These are phyloP conservation scores for Chlamydomonas sphaeroides DNA, from an alignment of 139 green algal species.

Conservation along the genomic window DNA sequence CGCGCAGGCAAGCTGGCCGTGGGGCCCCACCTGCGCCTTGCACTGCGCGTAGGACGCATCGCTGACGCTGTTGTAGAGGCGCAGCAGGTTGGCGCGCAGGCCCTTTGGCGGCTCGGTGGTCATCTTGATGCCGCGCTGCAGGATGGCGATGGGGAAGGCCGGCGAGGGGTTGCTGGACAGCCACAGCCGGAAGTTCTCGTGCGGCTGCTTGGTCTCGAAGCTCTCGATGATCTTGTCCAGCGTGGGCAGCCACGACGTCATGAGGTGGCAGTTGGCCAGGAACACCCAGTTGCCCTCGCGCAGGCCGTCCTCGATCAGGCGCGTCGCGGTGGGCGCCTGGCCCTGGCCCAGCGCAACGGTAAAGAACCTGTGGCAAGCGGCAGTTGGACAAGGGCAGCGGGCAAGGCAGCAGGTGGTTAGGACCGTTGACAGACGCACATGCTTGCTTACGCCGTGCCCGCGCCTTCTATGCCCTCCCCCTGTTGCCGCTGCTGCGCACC, in stretches of 20 bases:
- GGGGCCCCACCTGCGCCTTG: constrained; percentile 42
- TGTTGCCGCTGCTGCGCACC: too few species aligned
- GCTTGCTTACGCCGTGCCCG: too few species aligned
- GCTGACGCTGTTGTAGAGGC: constrained; percentile 80
- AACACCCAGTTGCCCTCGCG: constrained; percentile 87
- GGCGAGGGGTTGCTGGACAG: constrained; percentile 78
- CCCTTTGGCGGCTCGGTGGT: constrained; percentile 92
- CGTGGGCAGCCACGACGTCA: constrained; percentile 86
- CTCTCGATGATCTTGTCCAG: constrained; percentile 88
- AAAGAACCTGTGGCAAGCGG: constrained; percentile 66
- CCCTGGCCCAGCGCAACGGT: constrained; percentile 83
- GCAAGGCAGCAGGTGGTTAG: not conserved
- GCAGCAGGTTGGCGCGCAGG: constrained; percentile 85
- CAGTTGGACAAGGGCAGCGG: not conserved
- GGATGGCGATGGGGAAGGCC: constrained; percentile 85
- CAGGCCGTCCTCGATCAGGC: constrained; percentile 81
- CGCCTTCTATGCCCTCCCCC: too few species aligned
- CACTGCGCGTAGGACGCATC: constrained; percentile 79
- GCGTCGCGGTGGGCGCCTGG: constrained; percentile 79
- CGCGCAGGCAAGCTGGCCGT: too few species aligned
- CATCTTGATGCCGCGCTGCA: constrained; percentile 90
- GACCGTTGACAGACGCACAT: too few species aligned
- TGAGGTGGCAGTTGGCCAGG: constrained; percentile 92
- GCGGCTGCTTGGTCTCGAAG: constrained; percentile 69
- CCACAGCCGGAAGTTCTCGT: constrained; percentile 88